Evolutionary conservation across 495 filamentous ascomycete species (phyloP).

Genomic region (Xylaria sp.): DNA sequence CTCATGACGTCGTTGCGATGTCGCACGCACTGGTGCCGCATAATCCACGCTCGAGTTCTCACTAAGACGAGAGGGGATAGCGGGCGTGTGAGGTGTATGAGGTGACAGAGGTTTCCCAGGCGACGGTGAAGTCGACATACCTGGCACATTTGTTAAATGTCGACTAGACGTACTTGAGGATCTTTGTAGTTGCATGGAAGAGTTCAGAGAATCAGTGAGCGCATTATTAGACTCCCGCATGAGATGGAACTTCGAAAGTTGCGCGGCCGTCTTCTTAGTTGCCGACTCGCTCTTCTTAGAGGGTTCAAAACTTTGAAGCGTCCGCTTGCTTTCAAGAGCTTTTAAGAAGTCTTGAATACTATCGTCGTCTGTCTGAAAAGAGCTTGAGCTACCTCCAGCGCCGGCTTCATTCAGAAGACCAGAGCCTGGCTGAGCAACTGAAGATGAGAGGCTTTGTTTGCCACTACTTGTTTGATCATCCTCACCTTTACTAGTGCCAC

Average conservation of each 20-base stretch:
- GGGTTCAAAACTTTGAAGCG: conserved; percentile 71
- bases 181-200: conserved; percentile 80
- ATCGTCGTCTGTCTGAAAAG: conserved; percentile 84
- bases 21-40: conserved; percentile 43
- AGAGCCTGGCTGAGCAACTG: conserved; percentile 82
- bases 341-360: conserved; percentile 93
- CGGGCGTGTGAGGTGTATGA: conserved; percentile 92
- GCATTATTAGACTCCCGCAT: conserved; percentile 88
- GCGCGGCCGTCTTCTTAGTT: conserved; percentile 69
- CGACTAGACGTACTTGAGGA: conserved; percentile 85
- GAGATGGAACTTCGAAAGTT: conserved; percentile 76
- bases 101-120: conserved; percentile 89
- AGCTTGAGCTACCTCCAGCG: conserved; percentile 75
- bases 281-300: conserved; percentile 63
- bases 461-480: conserved; percentile 89
- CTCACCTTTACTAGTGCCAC: conserved; percentile 72
- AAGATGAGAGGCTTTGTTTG: conserved; percentile 83
- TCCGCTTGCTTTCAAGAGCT: conserved; percentile 80
- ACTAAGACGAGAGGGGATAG: conserved; percentile 89
- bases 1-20: conserved; percentile 29
- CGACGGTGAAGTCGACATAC: conserved; percentile 87
- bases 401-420: conserved; percentile 77
- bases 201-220: conserved; percentile 87
- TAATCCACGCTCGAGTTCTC: conserved; percentile 87
- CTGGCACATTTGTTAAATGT: conserved; percentile 81